phyloP scores from a whole-genome alignment of 1,139 yeast genomes.

The Diutina neorugosa region DNA sequence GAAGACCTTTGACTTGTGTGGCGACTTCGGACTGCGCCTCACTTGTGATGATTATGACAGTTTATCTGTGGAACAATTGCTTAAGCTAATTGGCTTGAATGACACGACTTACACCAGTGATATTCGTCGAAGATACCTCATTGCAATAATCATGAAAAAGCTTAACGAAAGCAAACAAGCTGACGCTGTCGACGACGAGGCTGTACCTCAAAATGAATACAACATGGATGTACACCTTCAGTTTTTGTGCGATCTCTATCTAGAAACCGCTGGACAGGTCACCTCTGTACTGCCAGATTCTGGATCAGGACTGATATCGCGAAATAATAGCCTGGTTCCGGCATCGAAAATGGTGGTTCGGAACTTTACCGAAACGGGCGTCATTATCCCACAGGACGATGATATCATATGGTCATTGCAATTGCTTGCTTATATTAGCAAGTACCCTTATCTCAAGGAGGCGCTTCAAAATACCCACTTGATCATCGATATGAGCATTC shows the following conservation, averaged over 20 bases:
- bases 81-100: conserved; percentile 19
- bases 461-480: conserved; percentile 61
- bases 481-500: conserved; percentile 40
- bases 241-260: conserved; percentile 29
- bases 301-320: not conserved
- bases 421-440: conserved; percentile 82
- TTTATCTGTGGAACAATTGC: conserved; percentile 25
- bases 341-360: conserved; percentile 39
- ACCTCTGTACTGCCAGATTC: not conserved
- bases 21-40: conserved; percentile 7
- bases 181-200: conserved; percentile 24
- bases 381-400: conserved; percentile 77
- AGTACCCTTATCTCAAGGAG: conserved; percentile 71
- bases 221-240: conserved; percentile 35
- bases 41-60: conserved; percentile 31
- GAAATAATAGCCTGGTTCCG: not conserved
- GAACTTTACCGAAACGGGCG: conserved; percentile 56
- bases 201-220: conserved; percentile 17
- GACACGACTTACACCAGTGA: conserved; percentile 14
- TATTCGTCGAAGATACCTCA: conserved; percentile 24
- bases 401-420: conserved; percentile 93
- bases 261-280: conserved; percentile 17
- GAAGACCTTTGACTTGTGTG: not conserved
- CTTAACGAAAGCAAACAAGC: conserved; percentile 26
- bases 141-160: conserved; percentile 25